Conservation (phyloP, 495 filamentous ascomycete species). For the Staphylotrichum longicolle region DNA sequence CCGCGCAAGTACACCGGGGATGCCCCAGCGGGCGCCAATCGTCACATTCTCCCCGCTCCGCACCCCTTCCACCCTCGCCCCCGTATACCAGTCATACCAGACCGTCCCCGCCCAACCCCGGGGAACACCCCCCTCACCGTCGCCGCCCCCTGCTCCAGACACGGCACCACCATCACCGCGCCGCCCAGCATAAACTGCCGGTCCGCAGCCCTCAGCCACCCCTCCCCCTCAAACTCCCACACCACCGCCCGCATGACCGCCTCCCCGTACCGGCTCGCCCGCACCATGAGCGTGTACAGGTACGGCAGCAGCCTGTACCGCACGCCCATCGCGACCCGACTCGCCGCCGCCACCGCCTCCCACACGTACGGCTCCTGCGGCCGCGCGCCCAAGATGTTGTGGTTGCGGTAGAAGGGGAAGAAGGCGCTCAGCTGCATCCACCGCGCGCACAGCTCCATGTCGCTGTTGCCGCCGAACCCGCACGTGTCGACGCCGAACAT, state of each 20-base stretch:
- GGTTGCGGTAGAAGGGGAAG: constrained; percentile 87
- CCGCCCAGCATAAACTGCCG: constrained; percentile 76
- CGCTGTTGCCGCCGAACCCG: constrained; percentile 70
- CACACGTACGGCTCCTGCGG: constrained; percentile 77
- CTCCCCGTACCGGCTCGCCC: constrained; percentile 63
- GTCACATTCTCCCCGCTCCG: constrained; percentile 64
- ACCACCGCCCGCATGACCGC: constrained; percentile 79
- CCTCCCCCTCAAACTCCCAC: constrained; percentile 83
- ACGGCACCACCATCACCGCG: constrained; percentile 69
- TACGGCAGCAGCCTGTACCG: constrained; percentile 75
- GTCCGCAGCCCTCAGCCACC: constrained; percentile 63
- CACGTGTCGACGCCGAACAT: constrained; percentile 87
- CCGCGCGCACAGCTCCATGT: constrained; percentile 73
- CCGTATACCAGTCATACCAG: constrained; percentile 86
- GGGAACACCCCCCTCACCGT: constrained; percentile 77
- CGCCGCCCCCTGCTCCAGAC: constrained; percentile 62
- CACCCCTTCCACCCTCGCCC: constrained; percentile 48
- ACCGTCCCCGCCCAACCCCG: constrained; percentile 57
- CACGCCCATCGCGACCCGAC: constrained; percentile 67
- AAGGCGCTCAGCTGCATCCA: constrained; percentile 89
- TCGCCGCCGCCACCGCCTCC: constrained; percentile 64
- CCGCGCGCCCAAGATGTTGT: constrained; percentile 63
- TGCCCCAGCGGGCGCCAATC: constrained; percentile 74
- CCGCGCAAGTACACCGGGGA: constrained; percentile 73
- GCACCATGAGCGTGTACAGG: constrained; percentile 76